These are phyloP conservation scores for Streptanthus diversifolius DNA, from an alignment of 345 rosid genomes.

Conservation along the genomic window DNA sequence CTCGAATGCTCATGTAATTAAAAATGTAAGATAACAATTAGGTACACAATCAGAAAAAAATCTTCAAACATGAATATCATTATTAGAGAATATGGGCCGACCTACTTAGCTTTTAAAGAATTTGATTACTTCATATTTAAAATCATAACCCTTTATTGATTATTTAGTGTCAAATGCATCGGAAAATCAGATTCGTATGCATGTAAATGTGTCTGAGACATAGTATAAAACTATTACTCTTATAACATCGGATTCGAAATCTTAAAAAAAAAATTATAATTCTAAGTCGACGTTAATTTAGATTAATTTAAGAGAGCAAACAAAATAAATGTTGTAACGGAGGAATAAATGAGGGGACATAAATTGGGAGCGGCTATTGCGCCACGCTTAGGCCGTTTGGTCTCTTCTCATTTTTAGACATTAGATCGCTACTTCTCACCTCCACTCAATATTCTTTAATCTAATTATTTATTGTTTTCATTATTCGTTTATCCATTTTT, in stretches of 20 bases:
- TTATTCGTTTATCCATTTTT: not conserved
- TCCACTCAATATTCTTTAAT: not conserved
- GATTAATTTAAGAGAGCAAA: not conserved
- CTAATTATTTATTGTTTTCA: not conserved
- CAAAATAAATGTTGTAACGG: not conserved
- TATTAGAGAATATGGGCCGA: too few relatives aligned
- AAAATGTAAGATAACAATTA: too few relatives aligned
- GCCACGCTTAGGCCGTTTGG: constrained; percentile 49
- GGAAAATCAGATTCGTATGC: not conserved
- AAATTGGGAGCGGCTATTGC: constrained; percentile 42
- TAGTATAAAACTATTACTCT: not conserved
- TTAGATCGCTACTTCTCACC: constrained; percentile 33
- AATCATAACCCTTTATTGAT: not conserved
- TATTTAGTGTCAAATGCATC: not conserved
- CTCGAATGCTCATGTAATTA: too few relatives aligned
- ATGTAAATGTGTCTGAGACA: not conserved
- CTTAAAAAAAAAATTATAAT: not conserved
- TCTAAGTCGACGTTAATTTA: not conserved
- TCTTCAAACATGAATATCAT: too few relatives aligned
- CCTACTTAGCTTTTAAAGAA: too few relatives aligned
- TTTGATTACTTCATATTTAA: too few relatives aligned
- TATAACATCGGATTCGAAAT: not conserved
- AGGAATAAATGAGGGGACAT: constrained; percentile 48
- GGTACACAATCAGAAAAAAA: too few relatives aligned
- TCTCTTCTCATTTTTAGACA: constrained; percentile 40